Conservation (phyloP, 208 protist species). For the Trypanosoma scelopori region DNA sequence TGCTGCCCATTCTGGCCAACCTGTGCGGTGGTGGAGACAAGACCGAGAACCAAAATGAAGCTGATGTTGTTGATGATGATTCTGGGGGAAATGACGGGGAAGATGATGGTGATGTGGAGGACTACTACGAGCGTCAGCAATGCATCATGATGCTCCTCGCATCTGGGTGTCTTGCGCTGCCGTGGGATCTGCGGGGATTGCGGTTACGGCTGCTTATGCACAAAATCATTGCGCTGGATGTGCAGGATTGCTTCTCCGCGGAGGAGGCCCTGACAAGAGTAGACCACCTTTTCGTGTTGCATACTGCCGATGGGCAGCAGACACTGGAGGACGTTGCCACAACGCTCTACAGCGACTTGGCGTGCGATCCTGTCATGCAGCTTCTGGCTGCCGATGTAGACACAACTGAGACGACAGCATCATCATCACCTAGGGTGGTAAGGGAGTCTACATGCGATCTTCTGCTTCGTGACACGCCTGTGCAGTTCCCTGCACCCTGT, state of each 20-base stretch:
- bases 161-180: conserved; percentile 27
- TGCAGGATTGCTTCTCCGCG: conserved; percentile 18
- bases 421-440: too few relatives aligned
- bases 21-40: conserved; percentile 13
- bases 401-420: not conserved
- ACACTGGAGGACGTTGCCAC: conserved; percentile 9
- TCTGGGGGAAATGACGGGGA: conserved; percentile 10
- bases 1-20: conserved; percentile 19
- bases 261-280: conserved; percentile 19
- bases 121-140: conserved; percentile 26
- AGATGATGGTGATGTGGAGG: conserved; percentile 2
- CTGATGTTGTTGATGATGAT: not conserved
- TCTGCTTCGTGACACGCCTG: conserved; percentile 32
- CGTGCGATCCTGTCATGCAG: conserved; percentile 9
- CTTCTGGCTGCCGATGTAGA: conserved; percentile 16
- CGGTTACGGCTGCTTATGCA: conserved; percentile 18
- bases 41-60: not conserved
- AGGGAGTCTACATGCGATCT: conserved; percentile 17
- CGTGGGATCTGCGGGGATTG: conserved; percentile 22
- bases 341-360: conserved; percentile 1
- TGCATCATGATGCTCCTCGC: conserved; percentile 13
- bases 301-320: not conserved
- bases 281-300: conserved; percentile 6
- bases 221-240: not conserved
- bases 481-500: conserved; percentile 48